These are phyloP conservation scores for Articulospora tetracladia DNA, from an alignment of 495 filamentous ascomycete species.

Conservation along the genomic window DNA sequence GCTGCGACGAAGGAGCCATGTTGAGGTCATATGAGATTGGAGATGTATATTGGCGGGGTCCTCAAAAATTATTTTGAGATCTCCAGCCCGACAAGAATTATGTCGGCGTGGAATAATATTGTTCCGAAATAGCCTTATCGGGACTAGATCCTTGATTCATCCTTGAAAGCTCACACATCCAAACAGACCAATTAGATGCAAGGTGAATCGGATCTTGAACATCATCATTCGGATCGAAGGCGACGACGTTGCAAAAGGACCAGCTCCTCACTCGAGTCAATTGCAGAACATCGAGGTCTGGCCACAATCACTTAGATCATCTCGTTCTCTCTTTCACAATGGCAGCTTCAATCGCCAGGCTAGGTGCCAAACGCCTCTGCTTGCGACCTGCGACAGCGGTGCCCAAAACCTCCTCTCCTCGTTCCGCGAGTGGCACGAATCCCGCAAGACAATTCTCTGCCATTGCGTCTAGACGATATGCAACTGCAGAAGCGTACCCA, in stretches of 20 bases:
- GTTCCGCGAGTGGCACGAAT: constrained; percentile 6
- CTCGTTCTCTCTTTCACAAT: constrained; percentile 18
- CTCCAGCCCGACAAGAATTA: not conserved
- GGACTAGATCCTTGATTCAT: not conserved
- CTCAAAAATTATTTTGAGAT: constrained; percentile 8
- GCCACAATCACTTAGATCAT: constrained; percentile 14
- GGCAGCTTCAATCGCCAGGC: constrained; percentile 44
- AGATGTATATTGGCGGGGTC: constrained; percentile 11
- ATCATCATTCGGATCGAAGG: constrained; percentile 9
- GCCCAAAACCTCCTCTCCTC: constrained; percentile 21
- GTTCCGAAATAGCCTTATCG: not conserved
- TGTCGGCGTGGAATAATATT: not conserved
- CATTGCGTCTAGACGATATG: constrained; percentile 56
- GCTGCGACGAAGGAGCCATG: constrained; percentile 18
- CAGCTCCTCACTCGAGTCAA: constrained; percentile 7
- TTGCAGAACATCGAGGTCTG: constrained; percentile 16
- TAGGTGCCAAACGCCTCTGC: constrained; percentile 53
- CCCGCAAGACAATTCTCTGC: constrained; percentile 63
- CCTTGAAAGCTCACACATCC: not conserved
- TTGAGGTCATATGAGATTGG: not conserved
- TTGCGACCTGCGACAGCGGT: constrained; percentile 26
- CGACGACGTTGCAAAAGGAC: not conserved
- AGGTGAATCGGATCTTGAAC: constrained; percentile 4
- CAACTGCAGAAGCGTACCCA: constrained; percentile 54
- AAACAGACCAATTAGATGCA: not conserved